A percentile compares a stretch with the other conserved stretches of the same genome.
Evolutionary conservation across 1,284 basidiomycete genomes (phyloP).

Genomic region (Lignosus rhinocerotis): DNA sequence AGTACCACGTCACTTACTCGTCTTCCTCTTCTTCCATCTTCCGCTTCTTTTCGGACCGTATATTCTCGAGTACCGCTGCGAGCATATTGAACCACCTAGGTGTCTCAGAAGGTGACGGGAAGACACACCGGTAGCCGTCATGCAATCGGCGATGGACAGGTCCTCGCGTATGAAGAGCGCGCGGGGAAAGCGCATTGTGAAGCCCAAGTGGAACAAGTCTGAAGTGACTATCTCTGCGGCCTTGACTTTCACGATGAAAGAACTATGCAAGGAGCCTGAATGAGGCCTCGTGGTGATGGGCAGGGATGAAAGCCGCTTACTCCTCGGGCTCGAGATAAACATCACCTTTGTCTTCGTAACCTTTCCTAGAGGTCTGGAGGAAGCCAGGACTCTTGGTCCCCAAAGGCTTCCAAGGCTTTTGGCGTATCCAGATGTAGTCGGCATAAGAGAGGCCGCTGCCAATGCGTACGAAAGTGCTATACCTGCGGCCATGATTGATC

Average conservation of each 20-base stretch:
- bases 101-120: background rate
- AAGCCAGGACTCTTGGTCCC: conserved; percentile 66
- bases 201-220: conserved; percentile 73
- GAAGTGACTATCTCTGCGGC: conserved; percentile 83
- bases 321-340: conserved; percentile 79
- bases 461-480: conserved; percentile 80
- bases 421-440: conserved; percentile 82
- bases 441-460: conserved; percentile 84
- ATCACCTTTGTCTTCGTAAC: conserved; percentile 77
- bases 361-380: conserved; percentile 56
- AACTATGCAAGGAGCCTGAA: conserved; percentile 43
- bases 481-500: conserved; percentile 43
- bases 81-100: conserved; percentile 29
- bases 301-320: conserved; percentile 39
- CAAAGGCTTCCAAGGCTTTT: conserved; percentile 75
- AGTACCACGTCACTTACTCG: conserved; percentile 39
- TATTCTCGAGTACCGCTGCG: conserved; percentile 52
- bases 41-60: conserved; percentile 66
- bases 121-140: conserved; percentile 60
- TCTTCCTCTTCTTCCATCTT: conserved; percentile 62
- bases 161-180: conserved; percentile 81
- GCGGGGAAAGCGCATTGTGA: conserved; percentile 87
- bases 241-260: conserved; percentile 88
- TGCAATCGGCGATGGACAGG: conserved; percentile 65
- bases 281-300: background rate